Conservation (phyloP, 106 monocot genomes). For the Amphibolis antarctica region DNA sequence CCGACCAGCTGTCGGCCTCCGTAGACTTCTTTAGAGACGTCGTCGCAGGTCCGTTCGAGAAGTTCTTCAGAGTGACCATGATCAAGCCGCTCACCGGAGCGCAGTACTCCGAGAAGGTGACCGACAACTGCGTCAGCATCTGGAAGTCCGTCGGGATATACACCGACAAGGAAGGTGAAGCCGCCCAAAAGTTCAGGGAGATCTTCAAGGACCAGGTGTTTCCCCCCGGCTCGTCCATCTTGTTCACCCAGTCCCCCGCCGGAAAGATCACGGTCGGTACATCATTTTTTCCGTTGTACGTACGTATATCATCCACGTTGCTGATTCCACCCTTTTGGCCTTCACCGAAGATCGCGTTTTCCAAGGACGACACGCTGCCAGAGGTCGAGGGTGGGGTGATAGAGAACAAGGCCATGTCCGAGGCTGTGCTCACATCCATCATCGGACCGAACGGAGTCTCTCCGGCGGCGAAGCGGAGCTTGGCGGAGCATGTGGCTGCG, state of each 20-base stretch:
- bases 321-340: too few species aligned
- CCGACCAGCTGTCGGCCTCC: conserved; percentile 28
- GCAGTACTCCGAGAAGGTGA: conserved; percentile 52
- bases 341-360: conserved; percentile 37
- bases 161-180: conserved; percentile 34
- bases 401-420: conserved; percentile 26
- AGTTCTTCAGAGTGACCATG: conserved; percentile 47
- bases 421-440: conserved; percentile 45
- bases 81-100: conserved; percentile 46
- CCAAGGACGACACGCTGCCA: conserved; percentile 21
- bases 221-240: conserved; percentile 43
- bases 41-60: conserved; percentile 45
- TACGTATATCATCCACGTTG: not conserved
- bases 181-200: conserved; percentile 33
- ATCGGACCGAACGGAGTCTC: conserved; percentile 55
- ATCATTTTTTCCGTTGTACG: not conserved
- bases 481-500: conserved; percentile 25
- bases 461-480: conserved; percentile 35
- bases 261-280: conserved; percentile 37
- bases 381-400: conserved; percentile 19
- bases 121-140: conserved; percentile 38
- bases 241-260: conserved; percentile 41
- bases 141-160: conserved; percentile 47
- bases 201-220: conserved; percentile 29
- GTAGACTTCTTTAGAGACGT: conserved; percentile 39